Base-by-base conservation (phyloP, 805 yeast species). In the Starmerella powellii region DNA sequence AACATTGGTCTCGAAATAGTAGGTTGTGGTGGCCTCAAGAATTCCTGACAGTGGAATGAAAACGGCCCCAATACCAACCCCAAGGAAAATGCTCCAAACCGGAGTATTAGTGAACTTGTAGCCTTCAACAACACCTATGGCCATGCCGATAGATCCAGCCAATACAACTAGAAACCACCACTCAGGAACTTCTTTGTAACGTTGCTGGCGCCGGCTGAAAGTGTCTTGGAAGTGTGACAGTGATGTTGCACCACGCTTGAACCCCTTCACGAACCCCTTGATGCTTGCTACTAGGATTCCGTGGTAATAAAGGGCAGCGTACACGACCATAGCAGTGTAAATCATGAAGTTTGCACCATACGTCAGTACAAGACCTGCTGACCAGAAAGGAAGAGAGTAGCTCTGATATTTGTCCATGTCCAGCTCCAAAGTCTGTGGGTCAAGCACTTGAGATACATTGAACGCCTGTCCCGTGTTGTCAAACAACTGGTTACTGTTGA, bases 121-220 rank as follows among this genome's bases (percentile, higher is more conserved):
- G 10, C 57, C 60, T 42, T 62, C 60, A 31, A 70, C 59, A 21
- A 63, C 54, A 5, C 63, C 65, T 38, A 58, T 72, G 56, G 68
- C 65, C 42, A 74, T 61, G 1, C 63, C 61, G 20, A 56, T 67
- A 59, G 68, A 58, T 33, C 70, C 59, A 2, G 64, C 48, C 6
- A 75, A 62, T 21, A 77, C 64, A 12, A 55, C 28, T 19, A 66
- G 38, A 46, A 67, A 72, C 81, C 84, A 76, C 78, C 78, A 76
- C 46, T 75, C 80, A 2, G 91, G 88, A 21, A 76, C 83, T 49
- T 78, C 84, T 31, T 68, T 69, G 57, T 79, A 78, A 36, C 63
- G 62, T 31, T 56, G 53, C 74, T 49, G 63, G 48, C 59, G 75
- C 55, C 73, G 74, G 59, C 68, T 33, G 29, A 48, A 50, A 3